Evolutionary conservation across 2,329 filamentous ascomycete species (phyloP).

Genomic region (Pseudogymnoascus sp.): DNA sequence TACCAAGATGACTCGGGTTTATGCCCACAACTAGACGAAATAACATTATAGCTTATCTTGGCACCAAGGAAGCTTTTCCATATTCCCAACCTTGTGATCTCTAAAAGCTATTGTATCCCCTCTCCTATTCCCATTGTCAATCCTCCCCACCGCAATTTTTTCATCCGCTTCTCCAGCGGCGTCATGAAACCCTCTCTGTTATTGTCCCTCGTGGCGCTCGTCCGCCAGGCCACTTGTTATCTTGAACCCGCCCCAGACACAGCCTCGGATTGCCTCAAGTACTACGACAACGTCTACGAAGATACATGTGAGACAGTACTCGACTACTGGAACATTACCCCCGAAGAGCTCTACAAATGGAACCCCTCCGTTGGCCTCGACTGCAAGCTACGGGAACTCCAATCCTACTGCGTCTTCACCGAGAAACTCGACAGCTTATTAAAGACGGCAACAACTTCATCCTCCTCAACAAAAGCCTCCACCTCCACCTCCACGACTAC

Average conservation of each 20-base stretch:
- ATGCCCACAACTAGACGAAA: background rate
- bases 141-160: background rate
- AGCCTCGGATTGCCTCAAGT: background rate
- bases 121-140: background rate
- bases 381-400: background rate
- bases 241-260: background rate
- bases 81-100: background rate
- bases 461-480: background rate
- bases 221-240: background rate
- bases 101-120: background rate
- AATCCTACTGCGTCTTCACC: background rate
- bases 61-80: background rate
- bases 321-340: background rate
- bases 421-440: background rate
- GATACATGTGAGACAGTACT: background rate
- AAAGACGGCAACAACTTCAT: background rate
- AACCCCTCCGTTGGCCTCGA: background rate
- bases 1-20: background rate
- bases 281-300: background rate
- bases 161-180: background rate
- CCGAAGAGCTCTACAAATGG: slow-evolving; percentile 2
- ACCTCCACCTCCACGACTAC: background rate
- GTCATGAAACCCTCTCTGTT: background rate
- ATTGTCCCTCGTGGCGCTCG: background rate
- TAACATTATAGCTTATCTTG: background rate